phyloP scores from a whole-genome alignment of 2,329 filamentous ascomycete genomes.

The Daldinia eschscholtzii region DNA sequence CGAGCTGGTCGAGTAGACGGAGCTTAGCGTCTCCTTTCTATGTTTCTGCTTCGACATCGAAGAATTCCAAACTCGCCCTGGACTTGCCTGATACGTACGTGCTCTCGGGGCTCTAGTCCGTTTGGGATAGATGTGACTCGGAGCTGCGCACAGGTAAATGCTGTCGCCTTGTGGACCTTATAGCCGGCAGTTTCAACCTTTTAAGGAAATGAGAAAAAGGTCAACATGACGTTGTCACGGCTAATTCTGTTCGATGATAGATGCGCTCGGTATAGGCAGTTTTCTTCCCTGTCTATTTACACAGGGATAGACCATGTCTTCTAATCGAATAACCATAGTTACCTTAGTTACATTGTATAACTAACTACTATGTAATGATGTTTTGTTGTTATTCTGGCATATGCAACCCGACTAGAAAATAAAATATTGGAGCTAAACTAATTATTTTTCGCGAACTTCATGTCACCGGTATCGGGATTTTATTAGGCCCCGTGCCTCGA shows the following conservation, averaged over 20 bases:
- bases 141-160: conserved; percentile 20
- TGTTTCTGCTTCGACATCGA: conserved; percentile 6
- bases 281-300: conserved; percentile 20
- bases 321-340: neutral
- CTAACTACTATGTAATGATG: neutral
- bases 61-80: conserved; percentile 6
- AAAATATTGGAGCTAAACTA: conserved; percentile 4
- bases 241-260: conserved; percentile 24
- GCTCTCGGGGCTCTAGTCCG: conserved; percentile 30
- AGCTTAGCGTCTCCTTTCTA: conserved; percentile 12
- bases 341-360: too few relatives aligned
- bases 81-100: conserved; percentile 7
- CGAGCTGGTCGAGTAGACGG: conserved; percentile 7
- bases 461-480: conserved; percentile 18
- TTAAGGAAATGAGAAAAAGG: conserved; percentile 28
- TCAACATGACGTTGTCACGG: conserved; percentile 34
- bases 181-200: conserved; percentile 26
- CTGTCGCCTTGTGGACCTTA: conserved; percentile 29
- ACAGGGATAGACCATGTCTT: conserved; percentile 17
- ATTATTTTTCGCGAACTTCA: conserved; percentile 6
- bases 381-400: neutral
- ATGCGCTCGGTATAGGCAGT: conserved; percentile 24
- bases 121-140: conserved; percentile 35
- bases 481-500: conserved; percentile 17
- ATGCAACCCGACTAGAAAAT: neutral